Conservation (phyloP, 352 stramenopile genomes). For the Globisporangium spiculum region DNA sequence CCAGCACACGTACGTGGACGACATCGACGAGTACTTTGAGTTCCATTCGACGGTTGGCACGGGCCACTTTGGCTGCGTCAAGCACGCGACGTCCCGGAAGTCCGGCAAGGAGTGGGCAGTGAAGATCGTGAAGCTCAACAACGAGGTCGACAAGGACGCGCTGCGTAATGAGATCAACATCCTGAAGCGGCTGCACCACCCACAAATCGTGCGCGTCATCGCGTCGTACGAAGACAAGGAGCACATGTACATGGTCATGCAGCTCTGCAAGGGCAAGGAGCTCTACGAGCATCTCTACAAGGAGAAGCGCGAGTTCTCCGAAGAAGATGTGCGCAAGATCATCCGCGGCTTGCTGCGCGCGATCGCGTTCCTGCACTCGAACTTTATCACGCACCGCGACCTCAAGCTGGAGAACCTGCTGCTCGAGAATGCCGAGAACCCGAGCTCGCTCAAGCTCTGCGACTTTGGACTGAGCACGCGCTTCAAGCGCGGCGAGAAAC, state of each 20-base stretch:
- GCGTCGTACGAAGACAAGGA: constrained; percentile 75
- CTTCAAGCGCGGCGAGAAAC: constrained; percentile 68
- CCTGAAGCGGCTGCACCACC: constrained; percentile 72
- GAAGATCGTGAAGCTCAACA: constrained; percentile 71
- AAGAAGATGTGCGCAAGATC: constrained; percentile 64
- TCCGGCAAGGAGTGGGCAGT: constrained; percentile 77
- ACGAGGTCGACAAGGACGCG: constrained; percentile 70
- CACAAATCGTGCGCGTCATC: constrained; percentile 78
- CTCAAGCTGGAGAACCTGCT: constrained; percentile 84
- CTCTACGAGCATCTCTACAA: constrained; percentile 78
- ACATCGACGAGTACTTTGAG: constrained; percentile 62
- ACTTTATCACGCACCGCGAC: constrained; percentile 78
- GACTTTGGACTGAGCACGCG: constrained; percentile 80
- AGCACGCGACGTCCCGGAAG: constrained; percentile 51
- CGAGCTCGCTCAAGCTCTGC: constrained; percentile 72
- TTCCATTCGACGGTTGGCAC: constrained; percentile 64
- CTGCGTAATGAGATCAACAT: constrained; percentile 80
- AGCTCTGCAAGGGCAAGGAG: constrained; percentile 81
- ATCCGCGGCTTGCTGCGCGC: constrained; percentile 59
- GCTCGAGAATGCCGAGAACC: constrained; percentile 60
- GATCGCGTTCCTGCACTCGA: constrained; percentile 74
- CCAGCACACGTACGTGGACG: constrained; percentile 70
- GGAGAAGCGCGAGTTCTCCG: constrained; percentile 54
- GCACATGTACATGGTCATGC: constrained; percentile 88
- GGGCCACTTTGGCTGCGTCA: constrained; percentile 72